Evolutionary conservation across 2,329 filamentous ascomycete species (phyloP), one percentile per base, ranked within the genome.

Genomic region (Nothomitra cinnamomea): DNA sequence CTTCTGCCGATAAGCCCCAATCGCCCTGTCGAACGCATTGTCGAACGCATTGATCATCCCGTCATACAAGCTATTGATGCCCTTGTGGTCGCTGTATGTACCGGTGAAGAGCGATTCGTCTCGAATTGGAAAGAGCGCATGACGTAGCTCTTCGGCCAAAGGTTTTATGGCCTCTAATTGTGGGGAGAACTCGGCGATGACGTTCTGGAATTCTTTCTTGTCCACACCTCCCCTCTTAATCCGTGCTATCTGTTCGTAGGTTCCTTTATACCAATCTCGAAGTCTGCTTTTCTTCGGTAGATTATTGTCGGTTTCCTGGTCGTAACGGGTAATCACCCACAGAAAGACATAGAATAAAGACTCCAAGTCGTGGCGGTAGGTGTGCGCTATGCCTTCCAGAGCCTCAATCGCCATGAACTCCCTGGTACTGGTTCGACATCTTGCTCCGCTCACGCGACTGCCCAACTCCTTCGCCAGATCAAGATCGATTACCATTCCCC

Each of bases 401-500:
- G 28, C 45, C 24, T 45, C 53, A 24, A 58, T 57, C 2, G 53
- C 43, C 51, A 58, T 58, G 12, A 58, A 58, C 1, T 53, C 38
- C 47, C 51, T 55, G 1, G 43, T 58, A 19, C 56, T 48, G 13
- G 55, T 58, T 51, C 41, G 52, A 17, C 45, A 38, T n/a, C 35
- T n/a, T 49, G 51, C 56, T 32, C 55, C 55, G 36, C 55, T 58
- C 15, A 49, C 40, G 24, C 47, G 21, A 32, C 58, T 28, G 41
- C 21, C 48, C 8, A 35, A 42, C 36, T 50, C 47, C 7, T 53
- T 54, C 8, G 41, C 58, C 22, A 60, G 58, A 40, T 61, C 56
- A 6, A 56, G 48, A 55, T 61, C 57, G 43, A 61, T 61, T 21
- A 61, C 58, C 55, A 63, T 63, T 4, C 67, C 67, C 3, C 58